Evolutionary conservation across 495 filamentous ascomycete genomes (phyloP).

Genomic region (Halenospora varia): DNA sequence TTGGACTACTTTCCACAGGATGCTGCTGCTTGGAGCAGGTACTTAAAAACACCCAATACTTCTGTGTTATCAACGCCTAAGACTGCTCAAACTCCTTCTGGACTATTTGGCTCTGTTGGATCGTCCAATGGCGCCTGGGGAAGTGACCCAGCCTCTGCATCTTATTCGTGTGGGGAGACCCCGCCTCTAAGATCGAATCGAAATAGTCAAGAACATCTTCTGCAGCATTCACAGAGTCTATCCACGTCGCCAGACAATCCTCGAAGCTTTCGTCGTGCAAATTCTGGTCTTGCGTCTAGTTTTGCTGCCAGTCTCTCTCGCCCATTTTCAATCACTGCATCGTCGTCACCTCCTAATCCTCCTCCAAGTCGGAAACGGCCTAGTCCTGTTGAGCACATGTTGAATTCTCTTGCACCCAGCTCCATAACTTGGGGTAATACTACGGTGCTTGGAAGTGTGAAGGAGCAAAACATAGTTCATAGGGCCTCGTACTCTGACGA

Average conservation of each 20-base stretch:
- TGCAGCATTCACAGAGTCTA: constrained; percentile 33
- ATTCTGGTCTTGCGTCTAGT: constrained; percentile 57
- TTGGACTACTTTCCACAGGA: constrained; percentile 66
- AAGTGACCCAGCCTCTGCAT: constrained; percentile 45
- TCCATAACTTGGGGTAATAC: constrained; percentile 63
- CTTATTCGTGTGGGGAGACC: constrained; percentile 60
- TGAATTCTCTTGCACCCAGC: constrained; percentile 55
- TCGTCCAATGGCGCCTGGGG: constrained; percentile 51
- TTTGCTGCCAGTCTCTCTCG: constrained; percentile 69
- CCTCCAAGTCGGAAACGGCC: constrained; percentile 67
- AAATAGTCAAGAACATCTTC: constrained; percentile 20
- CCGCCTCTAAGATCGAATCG: constrained; percentile 47
- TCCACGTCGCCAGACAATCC: constrained; percentile 72
- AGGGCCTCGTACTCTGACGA: constrained; percentile 43
- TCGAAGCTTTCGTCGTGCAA: constrained; percentile 42
- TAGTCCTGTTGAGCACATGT: constrained; percentile 63
- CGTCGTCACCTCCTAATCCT: constrained; percentile 45
- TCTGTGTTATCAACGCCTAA: constrained; percentile 55
- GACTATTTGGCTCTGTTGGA: constrained; percentile 55
- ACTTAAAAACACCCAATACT: constrained; percentile 40
- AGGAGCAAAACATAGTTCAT: constrained; percentile 35
- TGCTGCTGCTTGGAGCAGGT: constrained; percentile 51
- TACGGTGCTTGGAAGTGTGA: constrained; percentile 49
- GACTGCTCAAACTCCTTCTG: constrained; percentile 48
- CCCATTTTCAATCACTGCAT: constrained; percentile 64